phyloP scores from a whole-genome alignment of 306 rosid genomes.

The Adenanthera pavonina region DNA sequence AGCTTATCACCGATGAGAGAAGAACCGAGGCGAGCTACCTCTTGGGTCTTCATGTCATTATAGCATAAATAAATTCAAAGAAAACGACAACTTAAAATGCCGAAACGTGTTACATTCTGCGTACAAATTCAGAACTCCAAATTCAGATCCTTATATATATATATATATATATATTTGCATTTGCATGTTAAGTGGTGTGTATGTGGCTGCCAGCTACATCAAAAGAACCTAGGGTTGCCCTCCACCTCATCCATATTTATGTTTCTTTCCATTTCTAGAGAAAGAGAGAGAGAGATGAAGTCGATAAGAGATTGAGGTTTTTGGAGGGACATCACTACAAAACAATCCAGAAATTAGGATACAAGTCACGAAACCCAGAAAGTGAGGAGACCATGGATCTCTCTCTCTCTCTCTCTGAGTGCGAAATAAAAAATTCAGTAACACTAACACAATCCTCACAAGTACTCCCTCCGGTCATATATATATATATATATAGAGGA shows the following conservation, averaged over 20 bases:
- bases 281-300: not conserved
- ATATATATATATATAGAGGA: too few species aligned
- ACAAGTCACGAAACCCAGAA: constrained; percentile 26
- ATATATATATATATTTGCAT: not conserved
- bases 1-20: constrained; percentile 39
- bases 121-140: constrained; percentile 32
- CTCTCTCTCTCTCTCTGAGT: too few species aligned
- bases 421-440: too few species aligned
- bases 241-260: too few species aligned
- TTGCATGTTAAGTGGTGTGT: constrained; percentile 26
- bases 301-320: constrained; percentile 18
- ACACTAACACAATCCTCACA: constrained; percentile 49
- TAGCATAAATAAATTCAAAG: not conserved
- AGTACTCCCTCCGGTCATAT: too few species aligned
- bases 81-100: constrained; percentile 36
- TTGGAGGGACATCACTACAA: constrained; percentile 30
- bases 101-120: constrained; percentile 28
- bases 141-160: not conserved
- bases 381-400: constrained; percentile 50
- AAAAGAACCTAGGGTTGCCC: too few species aligned
- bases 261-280: not conserved
- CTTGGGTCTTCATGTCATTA: constrained; percentile 27
- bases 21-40: not conserved
- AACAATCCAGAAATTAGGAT: not conserved
- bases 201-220: constrained; percentile 28